These are phyloP conservation scores for Podochytrium sp. DNA, from an alignment of 192 early-diverging fungal species.

Conservation along the genomic window DNA sequence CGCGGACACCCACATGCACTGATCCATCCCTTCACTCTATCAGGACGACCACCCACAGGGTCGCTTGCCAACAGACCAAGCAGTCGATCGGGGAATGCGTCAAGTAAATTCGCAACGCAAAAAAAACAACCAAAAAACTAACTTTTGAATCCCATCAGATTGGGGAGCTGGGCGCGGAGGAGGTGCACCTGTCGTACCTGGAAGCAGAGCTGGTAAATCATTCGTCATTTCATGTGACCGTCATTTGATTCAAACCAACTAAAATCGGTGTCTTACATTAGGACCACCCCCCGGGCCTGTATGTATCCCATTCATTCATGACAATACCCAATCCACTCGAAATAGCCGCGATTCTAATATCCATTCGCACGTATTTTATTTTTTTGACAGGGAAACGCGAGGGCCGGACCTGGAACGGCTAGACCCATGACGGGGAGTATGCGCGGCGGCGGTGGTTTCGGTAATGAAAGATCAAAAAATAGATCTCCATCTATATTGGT, in stretches of 20 bases:
- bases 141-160: not conserved
- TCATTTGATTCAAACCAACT: not conserved
- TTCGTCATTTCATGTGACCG: not conserved
- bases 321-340: not conserved
- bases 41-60: constrained; percentile 57
- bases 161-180: constrained; percentile 28
- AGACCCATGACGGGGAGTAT: constrained; percentile 39
- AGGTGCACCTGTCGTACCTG: constrained; percentile 34
- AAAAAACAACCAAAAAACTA: not conserved
- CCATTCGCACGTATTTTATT: not conserved
- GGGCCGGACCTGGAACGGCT: constrained; percentile 33
- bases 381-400: constrained; percentile 1
- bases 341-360: not conserved
- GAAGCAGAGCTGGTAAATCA: constrained; percentile 33
- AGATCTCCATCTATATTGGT: not conserved
- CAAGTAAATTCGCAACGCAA: too few species aligned
- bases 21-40: not conserved
- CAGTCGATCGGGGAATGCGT: constrained; percentile 48
- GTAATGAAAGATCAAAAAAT: not conserved
- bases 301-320: not conserved
- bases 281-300: constrained; percentile 19
- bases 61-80: constrained; percentile 57
- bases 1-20: not conserved
- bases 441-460: constrained; percentile 24
- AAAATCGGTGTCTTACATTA: not conserved